Evolutionary conservation across 73 alveolate species (phyloP).

Genomic region (Stentor roeselii): DNA sequence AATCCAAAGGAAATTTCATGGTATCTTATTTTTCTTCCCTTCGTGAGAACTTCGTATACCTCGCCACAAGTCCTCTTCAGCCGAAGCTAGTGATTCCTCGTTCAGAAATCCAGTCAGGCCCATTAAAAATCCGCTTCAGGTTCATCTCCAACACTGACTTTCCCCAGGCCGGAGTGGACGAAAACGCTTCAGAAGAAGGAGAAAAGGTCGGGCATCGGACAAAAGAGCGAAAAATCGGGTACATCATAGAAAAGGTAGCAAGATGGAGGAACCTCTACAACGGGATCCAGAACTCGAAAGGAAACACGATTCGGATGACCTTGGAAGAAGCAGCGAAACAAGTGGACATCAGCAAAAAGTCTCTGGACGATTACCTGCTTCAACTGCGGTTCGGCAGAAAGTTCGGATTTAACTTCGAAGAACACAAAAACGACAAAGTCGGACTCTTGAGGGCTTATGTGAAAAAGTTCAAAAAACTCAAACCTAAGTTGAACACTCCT

Average conservation of each 20-base stretch:
- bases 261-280: constrained; percentile 96
- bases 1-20: neutral
- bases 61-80: neutral
- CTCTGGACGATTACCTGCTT: constrained; percentile 87
- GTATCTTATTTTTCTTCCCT: constrained; percentile 3
- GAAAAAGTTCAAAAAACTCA: constrained; percentile 62
- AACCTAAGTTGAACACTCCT: neutral
- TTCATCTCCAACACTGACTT: neutral
- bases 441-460: constrained; percentile 93
- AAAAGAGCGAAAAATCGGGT: constrained; percentile 97
- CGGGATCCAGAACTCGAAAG: constrained; percentile 79
- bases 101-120: neutral
- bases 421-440: constrained; percentile 92
- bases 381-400: constrained; percentile 76
- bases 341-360: constrained; percentile 85
- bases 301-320: constrained; percentile 54
- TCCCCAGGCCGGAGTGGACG: neutral
- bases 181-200: constrained; percentile 25
- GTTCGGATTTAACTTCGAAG: constrained; percentile 93
- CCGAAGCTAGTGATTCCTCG: neutral
- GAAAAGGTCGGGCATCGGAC: constrained; percentile 61
- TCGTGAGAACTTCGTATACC: neutral
- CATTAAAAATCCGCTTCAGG: neutral
- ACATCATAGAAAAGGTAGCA: constrained; percentile 92
- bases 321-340: constrained; percentile 92